Evolutionary conservation across 257 asterid species (phyloP).

Genomic region (Scutellaria baicalensis): DNA sequence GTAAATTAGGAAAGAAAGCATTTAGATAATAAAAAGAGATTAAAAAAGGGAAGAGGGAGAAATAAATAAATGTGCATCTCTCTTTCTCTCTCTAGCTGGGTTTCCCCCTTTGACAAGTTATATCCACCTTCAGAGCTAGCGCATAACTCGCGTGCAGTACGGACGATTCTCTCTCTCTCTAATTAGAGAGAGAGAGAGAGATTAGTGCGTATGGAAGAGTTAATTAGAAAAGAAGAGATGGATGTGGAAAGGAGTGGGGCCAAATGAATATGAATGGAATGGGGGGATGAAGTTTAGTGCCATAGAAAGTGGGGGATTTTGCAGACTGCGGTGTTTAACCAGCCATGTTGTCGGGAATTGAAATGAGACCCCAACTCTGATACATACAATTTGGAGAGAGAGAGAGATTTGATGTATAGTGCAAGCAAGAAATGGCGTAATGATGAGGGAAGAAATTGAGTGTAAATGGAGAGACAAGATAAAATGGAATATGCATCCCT

Average conservation of each 20-base stretch:
- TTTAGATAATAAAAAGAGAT: no score
- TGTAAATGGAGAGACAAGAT: conserved; percentile 11
- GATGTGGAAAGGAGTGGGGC: not conserved
- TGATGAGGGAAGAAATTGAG: conserved; percentile 11
- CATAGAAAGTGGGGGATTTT: conserved; percentile 19
- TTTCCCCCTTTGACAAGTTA: not conserved
- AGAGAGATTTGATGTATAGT: not conserved
- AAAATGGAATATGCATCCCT: not conserved
- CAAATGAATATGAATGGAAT: no score
- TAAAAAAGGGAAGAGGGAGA: no score
- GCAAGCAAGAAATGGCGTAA: conserved; percentile 24
- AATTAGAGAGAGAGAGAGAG: not conserved
- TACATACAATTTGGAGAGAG: not conserved
- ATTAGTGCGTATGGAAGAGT: no score
- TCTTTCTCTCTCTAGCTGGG: not conserved
- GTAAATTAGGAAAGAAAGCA: no score
- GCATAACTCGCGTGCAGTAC: conserved; percentile 8
- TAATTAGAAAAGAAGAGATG: no score
- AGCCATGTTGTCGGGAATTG: conserved; percentile 13
- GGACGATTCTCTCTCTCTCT: not conserved
- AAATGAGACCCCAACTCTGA: not conserved
- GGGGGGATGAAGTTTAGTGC: not conserved
- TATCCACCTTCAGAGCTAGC: not conserved
- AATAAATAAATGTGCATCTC: not conserved
- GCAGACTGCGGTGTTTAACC: not conserved